Percentiles rank a stretch among this genome's conserved stretches.
These are phyloP conservation scores for Athelia psychrophila DNA, from an alignment of 1,284 basidiomycete genomes.

Conservation along the genomic window DNA sequence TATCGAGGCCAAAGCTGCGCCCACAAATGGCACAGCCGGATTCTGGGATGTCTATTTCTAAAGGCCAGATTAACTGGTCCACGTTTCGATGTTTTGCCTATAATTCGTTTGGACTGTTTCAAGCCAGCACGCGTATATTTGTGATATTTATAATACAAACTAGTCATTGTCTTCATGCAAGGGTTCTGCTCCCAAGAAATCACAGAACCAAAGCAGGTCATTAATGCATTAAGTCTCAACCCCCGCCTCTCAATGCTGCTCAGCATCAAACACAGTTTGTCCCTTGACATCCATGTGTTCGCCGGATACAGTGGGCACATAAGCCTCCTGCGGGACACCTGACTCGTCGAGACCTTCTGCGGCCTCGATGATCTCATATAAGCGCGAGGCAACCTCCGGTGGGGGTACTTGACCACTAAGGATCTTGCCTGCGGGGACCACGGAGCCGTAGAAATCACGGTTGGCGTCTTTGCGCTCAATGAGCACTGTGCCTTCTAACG, in stretches of 20 bases:
- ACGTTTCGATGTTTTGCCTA: too few species aligned
- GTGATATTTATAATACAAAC: too few species aligned
- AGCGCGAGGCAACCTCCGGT: constrained; percentile 89
- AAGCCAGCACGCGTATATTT: neutral
- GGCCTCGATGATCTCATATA: constrained; percentile 96
- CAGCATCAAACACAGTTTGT: constrained; percentile 72
- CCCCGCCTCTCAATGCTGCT: constrained; percentile 27
- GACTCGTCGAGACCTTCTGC: constrained; percentile 79
- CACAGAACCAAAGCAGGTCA: too few species aligned
- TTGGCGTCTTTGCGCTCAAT: constrained; percentile 96
- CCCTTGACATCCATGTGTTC: constrained; percentile 52
- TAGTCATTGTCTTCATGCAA: too few species aligned
- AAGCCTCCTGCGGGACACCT: constrained; percentile 76
- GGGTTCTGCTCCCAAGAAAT: too few species aligned
- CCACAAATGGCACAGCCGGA: constrained; percentile 73
- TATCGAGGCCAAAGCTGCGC: constrained; percentile 54
- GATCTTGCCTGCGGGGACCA: constrained; percentile 87
- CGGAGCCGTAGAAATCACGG: constrained; percentile 92
- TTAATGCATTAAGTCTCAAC: too few species aligned
- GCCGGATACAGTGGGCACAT: constrained; percentile 69
- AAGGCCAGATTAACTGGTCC: too few species aligned
- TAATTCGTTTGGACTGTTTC: too few species aligned
- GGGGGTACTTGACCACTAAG: constrained; percentile 92
- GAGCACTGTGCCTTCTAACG: constrained; percentile 91
- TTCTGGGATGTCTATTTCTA: constrained; percentile 81